Base-by-base conservation (phyloP, 1,139 yeast genomes). In the Taphrina populina region DNA sequence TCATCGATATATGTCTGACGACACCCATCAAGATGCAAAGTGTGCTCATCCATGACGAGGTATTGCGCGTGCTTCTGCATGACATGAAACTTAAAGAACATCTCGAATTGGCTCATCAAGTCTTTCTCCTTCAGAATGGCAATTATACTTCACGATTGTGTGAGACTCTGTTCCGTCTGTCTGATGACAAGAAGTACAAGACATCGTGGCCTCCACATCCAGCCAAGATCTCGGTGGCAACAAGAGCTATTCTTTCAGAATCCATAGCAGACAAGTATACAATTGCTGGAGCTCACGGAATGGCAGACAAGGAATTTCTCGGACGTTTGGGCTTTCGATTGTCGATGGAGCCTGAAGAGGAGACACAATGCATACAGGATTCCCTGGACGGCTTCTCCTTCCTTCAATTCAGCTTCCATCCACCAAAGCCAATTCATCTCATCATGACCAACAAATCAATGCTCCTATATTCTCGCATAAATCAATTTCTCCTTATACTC, bases 361-460 rank as follows among this genome's bases (percentile, higher is more conserved):
- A 27, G 17, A 30, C 17, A n/a, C 45, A 23, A 10, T n/a, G n/a
- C n/a, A 15, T 2, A 13, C 23, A 46, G 15, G 15, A 40, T 13
- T 40, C 54, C 4, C 32, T 49, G 24, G 46, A 49, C 13, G 54
- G 46, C 11, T 20, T 49, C 15, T 49, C 54, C 3, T 49, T 49
- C 17, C 46, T 49, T 30, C 29, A 24, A 30, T 49, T 49, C 19
- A 33, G 24, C 11, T 49, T 21, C 19, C 54, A 40, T 5, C 43
- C 46, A 19, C 54, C 46, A 10, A 26, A 40, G 10, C 54, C 54
- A 15, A 24, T 49, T 20, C 40, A 37, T 30, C 45, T 29, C 13
- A 32, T 49, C 40, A 49, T 49, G 17, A 49, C 46, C n/a, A 27
- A 29, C 11, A 37, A 30, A 20, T 29, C 54, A 1, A 15, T 37